These are phyloP conservation scores for Chlamydomonas sphaeroides DNA, from an alignment of 139 green algal genomes.

Conservation along the genomic window DNA sequence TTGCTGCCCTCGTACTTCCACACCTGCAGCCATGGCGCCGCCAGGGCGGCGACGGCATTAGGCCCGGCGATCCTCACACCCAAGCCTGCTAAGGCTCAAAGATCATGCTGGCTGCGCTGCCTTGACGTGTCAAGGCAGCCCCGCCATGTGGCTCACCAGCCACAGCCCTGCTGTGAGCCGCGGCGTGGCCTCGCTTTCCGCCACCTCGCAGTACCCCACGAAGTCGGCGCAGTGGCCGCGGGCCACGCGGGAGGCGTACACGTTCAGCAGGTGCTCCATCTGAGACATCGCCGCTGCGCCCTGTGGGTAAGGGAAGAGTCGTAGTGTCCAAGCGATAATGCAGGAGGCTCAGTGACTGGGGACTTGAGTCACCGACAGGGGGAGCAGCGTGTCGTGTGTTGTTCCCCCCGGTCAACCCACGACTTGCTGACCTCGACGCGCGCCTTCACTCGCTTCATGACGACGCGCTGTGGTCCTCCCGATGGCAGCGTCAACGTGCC, in stretches of 20 bases:
- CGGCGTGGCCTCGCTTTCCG: constrained; percentile 50
- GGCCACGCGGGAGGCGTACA: constrained; percentile 74
- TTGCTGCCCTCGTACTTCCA: constrained; percentile 84
- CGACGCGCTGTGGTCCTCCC: constrained; percentile 53
- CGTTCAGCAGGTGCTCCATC: constrained; percentile 89
- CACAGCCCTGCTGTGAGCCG: constrained; percentile 76
- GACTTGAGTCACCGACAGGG: no score
- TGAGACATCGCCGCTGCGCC: constrained; percentile 79
- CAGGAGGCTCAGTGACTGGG: no score
- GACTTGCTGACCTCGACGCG: constrained; percentile 73
- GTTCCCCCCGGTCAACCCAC: no score
- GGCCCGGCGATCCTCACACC: no score
- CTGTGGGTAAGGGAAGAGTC: constrained; percentile 23
- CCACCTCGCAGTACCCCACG: constrained; percentile 79
- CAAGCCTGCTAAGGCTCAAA: no score
- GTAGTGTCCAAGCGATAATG: no score
- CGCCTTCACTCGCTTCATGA: constrained; percentile 81
- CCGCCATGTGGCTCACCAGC: constrained; percentile 62
- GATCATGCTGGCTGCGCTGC: neutral
- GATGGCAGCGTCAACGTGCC: constrained; percentile 2
- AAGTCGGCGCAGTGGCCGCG: constrained; percentile 76
- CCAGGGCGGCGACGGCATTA: neutral
- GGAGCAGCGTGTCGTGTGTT: no score
- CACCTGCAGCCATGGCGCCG: no score
- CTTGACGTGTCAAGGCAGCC: neutral